These are phyloP conservation scores for Sarocladium brachiariae DNA, from an alignment of 2,329 filamentous ascomycete genomes.

Conservation along the genomic window DNA sequence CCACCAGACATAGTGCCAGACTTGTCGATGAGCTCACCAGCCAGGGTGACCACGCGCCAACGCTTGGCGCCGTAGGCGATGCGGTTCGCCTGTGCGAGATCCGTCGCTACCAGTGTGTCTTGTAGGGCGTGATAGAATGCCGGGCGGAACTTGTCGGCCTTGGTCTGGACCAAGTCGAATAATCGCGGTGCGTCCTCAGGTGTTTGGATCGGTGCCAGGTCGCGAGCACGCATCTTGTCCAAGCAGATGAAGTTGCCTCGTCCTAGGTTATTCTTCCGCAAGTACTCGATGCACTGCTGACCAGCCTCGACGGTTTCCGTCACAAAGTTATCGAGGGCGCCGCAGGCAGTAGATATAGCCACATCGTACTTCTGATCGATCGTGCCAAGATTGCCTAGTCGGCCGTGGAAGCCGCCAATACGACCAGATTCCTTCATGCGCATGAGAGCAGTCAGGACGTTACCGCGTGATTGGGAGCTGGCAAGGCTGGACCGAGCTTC, in stretches of 20 bases:
- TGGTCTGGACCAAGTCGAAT: slow-evolving; percentile 86
- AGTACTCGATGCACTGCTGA: slow-evolving; percentile 95
- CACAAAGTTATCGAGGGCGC: slow-evolving; percentile 88
- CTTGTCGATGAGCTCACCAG: slow-evolving; percentile 93
- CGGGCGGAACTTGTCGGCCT: slow-evolving; percentile 77
- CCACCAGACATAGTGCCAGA: slow-evolving; percentile 99
- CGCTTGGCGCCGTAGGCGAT: slow-evolving; percentile 91
- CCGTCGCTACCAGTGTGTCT: slow-evolving; percentile 87
- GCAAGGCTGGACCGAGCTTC: slow-evolving; percentile 88
- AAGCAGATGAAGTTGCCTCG: slow-evolving; percentile 96
- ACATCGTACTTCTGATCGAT: slow-evolving; percentile 95
- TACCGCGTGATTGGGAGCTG: slow-evolving; percentile 85
- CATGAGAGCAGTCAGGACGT: slow-evolving; percentile 86
- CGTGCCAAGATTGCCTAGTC: slow-evolving; percentile 85
- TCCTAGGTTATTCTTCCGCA: slow-evolving; percentile 94
- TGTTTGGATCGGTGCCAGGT: slow-evolving; percentile 74
- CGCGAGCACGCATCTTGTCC: slow-evolving; percentile 73
- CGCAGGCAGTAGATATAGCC: slow-evolving; percentile 95
- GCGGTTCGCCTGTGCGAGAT: slow-evolving; percentile 91
- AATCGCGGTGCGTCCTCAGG: slow-evolving; percentile 88
- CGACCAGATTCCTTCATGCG: slow-evolving; percentile 91
- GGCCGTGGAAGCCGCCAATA: slow-evolving; percentile 94
- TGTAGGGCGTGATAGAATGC: slow-evolving; percentile 95
- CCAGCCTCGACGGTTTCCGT: slow-evolving; percentile 93
- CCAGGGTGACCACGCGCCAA: slow-evolving; percentile 94